phyloP scores from a whole-genome alignment of 305 asterid species.

The Ilex paraguariensis region DNA sequence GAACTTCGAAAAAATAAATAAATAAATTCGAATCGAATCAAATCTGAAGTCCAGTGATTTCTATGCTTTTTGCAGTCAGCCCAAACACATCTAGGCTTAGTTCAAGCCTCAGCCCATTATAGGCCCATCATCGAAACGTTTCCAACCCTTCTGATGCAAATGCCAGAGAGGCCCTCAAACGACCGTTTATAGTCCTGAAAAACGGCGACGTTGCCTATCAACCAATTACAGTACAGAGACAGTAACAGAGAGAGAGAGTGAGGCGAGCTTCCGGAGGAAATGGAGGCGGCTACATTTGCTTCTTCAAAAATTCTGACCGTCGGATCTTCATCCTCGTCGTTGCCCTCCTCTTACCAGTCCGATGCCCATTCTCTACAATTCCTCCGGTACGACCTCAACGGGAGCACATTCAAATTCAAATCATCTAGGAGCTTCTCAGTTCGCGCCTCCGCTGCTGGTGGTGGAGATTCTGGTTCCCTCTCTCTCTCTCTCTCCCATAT shows the following conservation, averaged over 20 bases:
- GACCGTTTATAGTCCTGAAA: too few relatives aligned
- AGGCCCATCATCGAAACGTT: too few relatives aligned
- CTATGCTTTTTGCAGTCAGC: too few relatives aligned
- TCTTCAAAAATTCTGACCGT: conserved; percentile 28
- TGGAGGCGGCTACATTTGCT: conserved; percentile 51
- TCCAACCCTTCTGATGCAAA: too few relatives aligned
- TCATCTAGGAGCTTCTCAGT: conserved; percentile 36
- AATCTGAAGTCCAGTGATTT: too few relatives aligned
- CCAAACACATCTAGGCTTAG: too few relatives aligned
- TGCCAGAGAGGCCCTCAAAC: too few relatives aligned
- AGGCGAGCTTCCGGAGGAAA: conserved; percentile 6
- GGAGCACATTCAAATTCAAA: conserved; percentile 28
- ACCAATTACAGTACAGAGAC: too few relatives aligned
- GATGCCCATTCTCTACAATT: conserved; percentile 25
- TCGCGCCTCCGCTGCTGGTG: conserved; percentile 49
- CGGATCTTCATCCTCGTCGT: conserved; percentile 19
- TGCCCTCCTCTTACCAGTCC: conserved; percentile 22
- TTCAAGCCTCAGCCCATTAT: too few relatives aligned
- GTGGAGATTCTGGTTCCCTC: conserved; percentile 47
- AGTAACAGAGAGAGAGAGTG: neutral
- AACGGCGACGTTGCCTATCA: too few relatives aligned
- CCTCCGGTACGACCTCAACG: conserved; percentile 27
- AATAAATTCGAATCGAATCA: too few relatives aligned
- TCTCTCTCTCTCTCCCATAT: neutral
- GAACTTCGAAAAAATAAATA: too few relatives aligned